Percentiles rank a stretch among this genome's conserved stretches.
Conservation (phyloP, 2,329 filamentous ascomycete species). For the Purpureocillium lavendulum region DNA sequence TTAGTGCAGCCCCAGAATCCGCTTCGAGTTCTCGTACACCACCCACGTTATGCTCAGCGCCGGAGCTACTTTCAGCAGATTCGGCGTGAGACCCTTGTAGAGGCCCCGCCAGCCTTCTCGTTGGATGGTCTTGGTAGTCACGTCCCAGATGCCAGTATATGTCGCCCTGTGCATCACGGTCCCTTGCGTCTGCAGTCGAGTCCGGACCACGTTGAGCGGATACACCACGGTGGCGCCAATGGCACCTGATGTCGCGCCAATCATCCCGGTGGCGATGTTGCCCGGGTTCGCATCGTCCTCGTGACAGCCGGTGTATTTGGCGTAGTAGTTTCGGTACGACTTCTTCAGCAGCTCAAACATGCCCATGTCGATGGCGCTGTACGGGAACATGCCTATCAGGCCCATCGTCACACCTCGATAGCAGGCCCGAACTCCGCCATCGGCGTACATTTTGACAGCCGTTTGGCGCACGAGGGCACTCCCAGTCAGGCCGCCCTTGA, state of each 20-base stretch:
- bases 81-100: conserved; percentile 92
- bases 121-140: conserved; percentile 72
- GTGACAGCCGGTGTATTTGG: conserved; percentile 59
- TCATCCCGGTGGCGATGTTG: conserved; percentile 77
- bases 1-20: conserved; percentile 47
- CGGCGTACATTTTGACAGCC: conserved; percentile 75
- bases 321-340: conserved; percentile 60
- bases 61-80: conserved; percentile 90
- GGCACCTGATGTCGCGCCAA: conserved; percentile 85
- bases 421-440: conserved; percentile 65
- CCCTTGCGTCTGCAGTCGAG: conserved; percentile 86
- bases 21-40: conserved; percentile 86
- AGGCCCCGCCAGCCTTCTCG: conserved; percentile 79
- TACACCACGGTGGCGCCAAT: conserved; percentile 93
- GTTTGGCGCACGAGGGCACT: conserved; percentile 77
- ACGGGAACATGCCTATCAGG: conserved; percentile 92
- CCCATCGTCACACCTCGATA: conserved; percentile 94
- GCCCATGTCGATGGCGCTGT: conserved; percentile 91
- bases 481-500: conserved; percentile 74
- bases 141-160: conserved; percentile 87
- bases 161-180: conserved; percentile 85
- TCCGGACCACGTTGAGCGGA: conserved; percentile 87
- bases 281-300: conserved; percentile 78
- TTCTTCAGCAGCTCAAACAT: conserved; percentile 92
- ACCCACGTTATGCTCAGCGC: conserved; percentile 93